Evolutionary conservation across 2,329 filamentous ascomycete species (phyloP).

Genomic region (Byssoonygena ceratinophila): DNA sequence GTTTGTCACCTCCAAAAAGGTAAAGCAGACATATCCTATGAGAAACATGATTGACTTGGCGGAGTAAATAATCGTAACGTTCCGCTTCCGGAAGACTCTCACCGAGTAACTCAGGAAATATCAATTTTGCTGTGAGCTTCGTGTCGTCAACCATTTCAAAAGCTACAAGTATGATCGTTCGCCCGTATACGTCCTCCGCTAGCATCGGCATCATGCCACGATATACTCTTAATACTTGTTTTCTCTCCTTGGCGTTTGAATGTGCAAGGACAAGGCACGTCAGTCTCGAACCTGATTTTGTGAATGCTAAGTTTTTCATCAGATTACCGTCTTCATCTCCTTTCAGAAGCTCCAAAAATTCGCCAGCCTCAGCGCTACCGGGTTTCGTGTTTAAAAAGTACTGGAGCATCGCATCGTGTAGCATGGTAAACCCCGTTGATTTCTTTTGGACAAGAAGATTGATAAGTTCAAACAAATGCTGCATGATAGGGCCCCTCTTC

Average conservation of each 20-base stretch:
- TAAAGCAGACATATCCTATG: slow-evolving; percentile 63
- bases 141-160: slow-evolving; percentile 94
- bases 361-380: slow-evolving; percentile 69
- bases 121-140: slow-evolving; percentile 70
- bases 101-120: slow-evolving; percentile 76
- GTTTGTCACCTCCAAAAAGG: slow-evolving; percentile 56
- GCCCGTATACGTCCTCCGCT: slow-evolving; percentile 67
- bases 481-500: slow-evolving; percentile 80
- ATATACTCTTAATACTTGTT: slow-evolving; percentile 75
- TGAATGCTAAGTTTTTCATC: slow-evolving; percentile 93
- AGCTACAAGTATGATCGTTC: slow-evolving; percentile 70
- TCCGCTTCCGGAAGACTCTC: slow-evolving; percentile 40
- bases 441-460: slow-evolving; percentile 93
- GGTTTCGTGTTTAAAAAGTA: slow-evolving; percentile 74
- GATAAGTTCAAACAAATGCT: slow-evolving; percentile 72
- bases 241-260: slow-evolving; percentile 83
- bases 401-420: slow-evolving; percentile 96
- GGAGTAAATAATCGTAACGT: slow-evolving; percentile 37
- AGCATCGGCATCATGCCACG: slow-evolving; percentile 81
- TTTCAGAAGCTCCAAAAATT: slow-evolving; percentile 84
- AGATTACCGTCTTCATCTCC: slow-evolving; percentile 84
- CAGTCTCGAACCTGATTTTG: slow-evolving; percentile 71
- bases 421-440: slow-evolving; percentile 90
- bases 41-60: slow-evolving; percentile 35
- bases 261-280: slow-evolving; percentile 73